phyloP scores from a whole-genome alignment of 208 protist species.

The Endotrypanum monterogeii region DNA sequence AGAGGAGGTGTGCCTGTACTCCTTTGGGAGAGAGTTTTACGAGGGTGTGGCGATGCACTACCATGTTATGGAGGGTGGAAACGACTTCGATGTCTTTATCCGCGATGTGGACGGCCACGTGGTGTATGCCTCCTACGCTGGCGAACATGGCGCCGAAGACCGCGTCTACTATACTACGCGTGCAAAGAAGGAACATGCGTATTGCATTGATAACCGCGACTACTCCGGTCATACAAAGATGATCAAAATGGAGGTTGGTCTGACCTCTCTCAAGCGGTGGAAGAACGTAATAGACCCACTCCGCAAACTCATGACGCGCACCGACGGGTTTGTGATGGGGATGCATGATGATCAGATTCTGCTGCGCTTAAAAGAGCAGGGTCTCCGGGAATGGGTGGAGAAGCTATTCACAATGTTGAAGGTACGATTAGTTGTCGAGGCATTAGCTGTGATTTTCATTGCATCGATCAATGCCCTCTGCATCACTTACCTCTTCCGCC shows the following conservation, averaged over 20 bases:
- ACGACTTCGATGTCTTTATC: constrained; percentile 80
- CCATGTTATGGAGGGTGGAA: constrained; percentile 56
- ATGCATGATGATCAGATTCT: constrained; percentile 84
- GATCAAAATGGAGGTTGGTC: constrained; percentile 71
- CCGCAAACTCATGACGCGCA: constrained; percentile 55
- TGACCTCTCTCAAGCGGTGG: constrained; percentile 79
- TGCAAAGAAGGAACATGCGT: constrained; percentile 60
- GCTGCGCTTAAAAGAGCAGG: constrained; percentile 63
- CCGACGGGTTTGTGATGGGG: constrained; percentile 73
- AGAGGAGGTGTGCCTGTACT: constrained; percentile 80
- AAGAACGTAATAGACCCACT: constrained; percentile 81
- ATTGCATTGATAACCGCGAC: constrained; percentile 78
- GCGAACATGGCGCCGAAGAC: constrained; percentile 71
- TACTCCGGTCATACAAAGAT: constrained; percentile 56
- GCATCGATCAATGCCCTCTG: constrained; percentile 57
- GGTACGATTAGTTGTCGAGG: constrained; percentile 59
- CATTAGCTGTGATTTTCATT: constrained; percentile 58
- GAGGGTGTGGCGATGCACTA: constrained; percentile 80
- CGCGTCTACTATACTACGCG: constrained; percentile 82
- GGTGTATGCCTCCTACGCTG: constrained; percentile 74
- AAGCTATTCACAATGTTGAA: constrained; percentile 56
- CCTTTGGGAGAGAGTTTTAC: constrained; percentile 48
- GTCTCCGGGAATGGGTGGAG: constrained; percentile 64
- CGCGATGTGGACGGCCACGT: constrained; percentile 57
- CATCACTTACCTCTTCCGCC: constrained; percentile 42